Base-by-base conservation (phyloP, 2,329 filamentous ascomycete genomes). In the Talaromyces sp. region DNA sequence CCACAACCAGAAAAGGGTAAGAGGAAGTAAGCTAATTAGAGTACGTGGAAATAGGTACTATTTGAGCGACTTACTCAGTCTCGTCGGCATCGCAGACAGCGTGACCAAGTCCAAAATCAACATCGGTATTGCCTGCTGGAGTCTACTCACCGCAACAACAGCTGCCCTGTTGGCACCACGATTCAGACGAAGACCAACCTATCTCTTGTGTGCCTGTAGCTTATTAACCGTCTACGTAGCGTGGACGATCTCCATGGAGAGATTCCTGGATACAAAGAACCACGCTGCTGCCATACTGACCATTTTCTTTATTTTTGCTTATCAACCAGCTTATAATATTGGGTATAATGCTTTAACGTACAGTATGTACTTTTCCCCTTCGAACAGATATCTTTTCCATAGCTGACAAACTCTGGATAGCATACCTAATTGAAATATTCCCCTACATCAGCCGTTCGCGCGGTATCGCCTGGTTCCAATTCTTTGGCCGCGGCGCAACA, bases 341-440 rank as follows among this genome's bases (percentile, higher is more conserved):
- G 84, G 83, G n/a, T 85, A 86, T 68, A 87, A 87, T 65, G 82
- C 84, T 13, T 73, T 88, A 56, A 85, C 83, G 5, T 51, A 25
- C 17, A 46, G n/a, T 57, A 40, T n/a, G 15, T 41, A 28, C n/a
- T 33, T 13, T 11, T 19, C n/a, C 15, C 22, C 13, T 21, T 35
- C 31, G 13, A 28, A 21, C 7, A 50, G 28, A 19, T 21, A 13
- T 10, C 22, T n/a, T n/a, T n/a, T 2, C 5, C 19, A 33, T 33
- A 7, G 9, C 28, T 43, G 19, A 41, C n/a, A 7, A 35, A 45
- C 31, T 35, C 21, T 37, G 3, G 84, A 81, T 68, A 36, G 46
- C 46, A 50, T 36, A 50, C 7, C 74, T 85, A 4, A 73, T 85
- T 21, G 83, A 86, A 61, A 69, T 85, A 0, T 84, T 83, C 73